Conservation (phyloP, 1,284 basidiomycete species). For the Acaromyces ingoldii region DNA sequence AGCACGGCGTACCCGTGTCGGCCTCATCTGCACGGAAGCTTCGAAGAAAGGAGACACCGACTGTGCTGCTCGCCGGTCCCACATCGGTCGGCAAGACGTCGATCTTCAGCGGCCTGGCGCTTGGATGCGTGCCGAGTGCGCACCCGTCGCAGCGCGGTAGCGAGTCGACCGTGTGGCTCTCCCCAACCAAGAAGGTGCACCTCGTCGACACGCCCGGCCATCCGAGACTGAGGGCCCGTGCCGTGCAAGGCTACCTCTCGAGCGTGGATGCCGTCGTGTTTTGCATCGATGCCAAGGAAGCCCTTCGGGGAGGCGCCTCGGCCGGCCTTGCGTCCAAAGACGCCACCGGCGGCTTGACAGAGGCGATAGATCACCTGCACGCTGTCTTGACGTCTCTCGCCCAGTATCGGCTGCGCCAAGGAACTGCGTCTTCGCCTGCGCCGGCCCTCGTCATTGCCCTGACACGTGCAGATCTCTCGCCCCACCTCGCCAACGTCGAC, state of each 20-base stretch:
- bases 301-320: constrained; percentile 24
- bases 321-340: constrained; percentile 8
- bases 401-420: constrained; percentile 7
- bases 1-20: not conserved
- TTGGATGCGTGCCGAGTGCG: constrained; percentile 28
- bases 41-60: constrained; percentile 17
- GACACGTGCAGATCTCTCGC: constrained; percentile 43
- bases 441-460: constrained; percentile 40
- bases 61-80: constrained; percentile 34
- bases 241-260: constrained; percentile 20
- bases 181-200: constrained; percentile 16
- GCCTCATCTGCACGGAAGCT: constrained; percentile 13
- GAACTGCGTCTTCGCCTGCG: constrained; percentile 8
- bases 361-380: constrained; percentile 37
- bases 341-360: constrained; percentile 24
- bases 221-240: constrained; percentile 30
- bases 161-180: constrained; percentile 11
- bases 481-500: constrained; percentile 21
- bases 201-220: constrained; percentile 45
- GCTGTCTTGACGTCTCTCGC: constrained; percentile 24
- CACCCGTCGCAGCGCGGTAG: constrained; percentile 33
- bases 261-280: constrained; percentile 40
- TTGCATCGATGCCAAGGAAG: constrained; percentile 43
- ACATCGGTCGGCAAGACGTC: constrained; percentile 41
- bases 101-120: constrained; percentile 38